Base-by-base conservation (phyloP, 306 rosid species). In the Gynostemma pentaphyllum region DNA sequence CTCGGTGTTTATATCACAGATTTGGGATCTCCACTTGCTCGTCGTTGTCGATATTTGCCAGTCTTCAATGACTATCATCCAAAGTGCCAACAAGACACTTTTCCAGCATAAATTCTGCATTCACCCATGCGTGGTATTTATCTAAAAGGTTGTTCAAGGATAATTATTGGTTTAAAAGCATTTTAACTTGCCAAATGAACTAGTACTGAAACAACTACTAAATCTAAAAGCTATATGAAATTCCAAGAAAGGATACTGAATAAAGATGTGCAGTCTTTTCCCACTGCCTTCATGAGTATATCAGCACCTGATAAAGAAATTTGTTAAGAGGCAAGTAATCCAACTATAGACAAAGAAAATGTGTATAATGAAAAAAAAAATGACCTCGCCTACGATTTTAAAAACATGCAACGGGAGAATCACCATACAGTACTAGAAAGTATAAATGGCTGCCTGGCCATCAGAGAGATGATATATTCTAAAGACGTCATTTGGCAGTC, bases 51-150 rank as follows among this genome's bases (percentile, higher is more conserved):
- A n/a, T n/a, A n/a, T n/a, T n/a, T n/a, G n/a, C n/a, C 9, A 7
- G 7, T 19, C 40, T 70, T 78, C 75, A 79, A 12, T 37, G 75
- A 34, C 82, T 72, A 13, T 80, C 88, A 46, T 85, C 92, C 27
- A 88, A 74, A 32, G 74, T 76, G 54, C 98, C 96, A 44, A 91
- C 84, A 1, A 85, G 87, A 79, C 98, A 91, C 75, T 87, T 87
- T 80, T 87, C 95, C 66, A 90, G 71, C 51, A 90, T 71, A 78
- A 87, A 90, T 69, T 90, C 97, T 0, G 84, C 89, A 27, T 91
- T 88, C 63, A 91, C 98, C 88, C 96, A 87, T 67, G 99, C 95
- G 68, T 92, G 96, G 75, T 92, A 86, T 79, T 88, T 88, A 81
- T 92, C 96, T 92, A 70, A 62, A n/a, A 54, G 15, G 19, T 26